A percentile compares a stretch with the other conserved stretches of the same genome.
Evolutionary conservation across 495 filamentous ascomycete genomes (phyloP).

Genomic region (Tuber brumale): DNA sequence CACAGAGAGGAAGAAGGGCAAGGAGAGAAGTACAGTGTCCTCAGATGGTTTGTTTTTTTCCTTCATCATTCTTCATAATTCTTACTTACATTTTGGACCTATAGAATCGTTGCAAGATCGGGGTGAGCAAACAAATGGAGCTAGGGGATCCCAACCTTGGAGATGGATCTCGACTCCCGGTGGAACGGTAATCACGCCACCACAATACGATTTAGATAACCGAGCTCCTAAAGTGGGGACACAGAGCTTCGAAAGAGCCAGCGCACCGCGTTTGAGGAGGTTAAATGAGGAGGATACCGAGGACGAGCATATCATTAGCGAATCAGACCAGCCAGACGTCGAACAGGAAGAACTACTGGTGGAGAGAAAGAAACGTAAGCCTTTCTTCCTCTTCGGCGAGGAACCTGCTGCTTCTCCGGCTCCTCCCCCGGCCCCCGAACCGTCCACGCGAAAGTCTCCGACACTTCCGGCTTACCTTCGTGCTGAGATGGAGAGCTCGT

Average conservation of each 20-base stretch:
- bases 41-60: conserved; percentile 27
- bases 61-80: background rate
- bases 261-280: conserved; percentile 20
- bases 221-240: conserved; percentile 17
- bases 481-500: conserved; percentile 33
- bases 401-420: conserved; percentile 26
- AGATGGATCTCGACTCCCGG: conserved; percentile 29
- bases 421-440: conserved; percentile 31
- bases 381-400: conserved; percentile 26
- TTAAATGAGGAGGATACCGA: conserved; percentile 23
- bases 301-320: conserved; percentile 18
- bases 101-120: conserved; percentile 6
- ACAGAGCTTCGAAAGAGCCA: conserved; percentile 20
- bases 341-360: conserved; percentile 22
- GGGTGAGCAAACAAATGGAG: background rate
- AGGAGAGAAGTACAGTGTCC: conserved; percentile 24
- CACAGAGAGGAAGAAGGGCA: conserved; percentile 32
- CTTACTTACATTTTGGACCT: background rate
- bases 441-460: conserved; percentile 25
- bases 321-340: conserved; percentile 14
- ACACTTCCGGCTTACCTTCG: conserved; percentile 27
- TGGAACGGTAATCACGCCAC: conserved; percentile 21
- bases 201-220: conserved; percentile 11
- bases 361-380: conserved; percentile 23
- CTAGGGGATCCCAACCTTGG: conserved; percentile 8